phyloP scores from a whole-genome alignment of 257 asterid genomes.

The Solanum gracilifrons region DNA sequence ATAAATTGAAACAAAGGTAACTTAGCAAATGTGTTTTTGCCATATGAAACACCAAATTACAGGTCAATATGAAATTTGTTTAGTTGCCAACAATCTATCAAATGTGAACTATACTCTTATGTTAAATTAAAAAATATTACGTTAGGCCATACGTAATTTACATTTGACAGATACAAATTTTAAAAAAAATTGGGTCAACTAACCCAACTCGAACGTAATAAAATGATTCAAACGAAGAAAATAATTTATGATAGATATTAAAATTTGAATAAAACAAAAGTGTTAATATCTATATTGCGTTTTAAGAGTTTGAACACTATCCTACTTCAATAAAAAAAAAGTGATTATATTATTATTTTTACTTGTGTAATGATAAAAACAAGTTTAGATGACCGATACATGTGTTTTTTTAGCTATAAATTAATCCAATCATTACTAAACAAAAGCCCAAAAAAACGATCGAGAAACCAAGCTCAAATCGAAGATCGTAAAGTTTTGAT shows the following conservation, averaged over 20 bases:
- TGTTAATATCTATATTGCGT: too few species aligned
- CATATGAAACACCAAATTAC: background rate
- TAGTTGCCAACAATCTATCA: background rate
- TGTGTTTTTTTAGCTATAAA: background rate
- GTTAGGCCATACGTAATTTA: background rate
- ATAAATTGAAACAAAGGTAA: background rate
- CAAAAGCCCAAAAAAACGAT: too few species aligned
- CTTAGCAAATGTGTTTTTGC: background rate
- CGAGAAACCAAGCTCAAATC: too few species aligned
- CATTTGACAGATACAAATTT: background rate
- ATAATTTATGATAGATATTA: background rate
- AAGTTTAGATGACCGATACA: background rate
- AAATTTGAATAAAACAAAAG: background rate
- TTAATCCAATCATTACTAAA: background rate
- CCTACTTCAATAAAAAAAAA: too few species aligned
- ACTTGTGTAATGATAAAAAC: background rate
- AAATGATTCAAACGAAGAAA: background rate
- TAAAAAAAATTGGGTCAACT: background rate
- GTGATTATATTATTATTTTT: too few species aligned
- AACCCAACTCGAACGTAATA: background rate
- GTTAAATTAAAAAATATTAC: background rate
- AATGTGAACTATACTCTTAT: background rate
- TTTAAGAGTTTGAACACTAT: too few species aligned
- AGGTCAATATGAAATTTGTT: background rate
- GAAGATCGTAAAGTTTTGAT: background rate